Evolutionary conservation across 371 early-diverging fungal species (phyloP), one percentile per base, ranked within the genome.

Genomic region (Mucor sp.): DNA sequence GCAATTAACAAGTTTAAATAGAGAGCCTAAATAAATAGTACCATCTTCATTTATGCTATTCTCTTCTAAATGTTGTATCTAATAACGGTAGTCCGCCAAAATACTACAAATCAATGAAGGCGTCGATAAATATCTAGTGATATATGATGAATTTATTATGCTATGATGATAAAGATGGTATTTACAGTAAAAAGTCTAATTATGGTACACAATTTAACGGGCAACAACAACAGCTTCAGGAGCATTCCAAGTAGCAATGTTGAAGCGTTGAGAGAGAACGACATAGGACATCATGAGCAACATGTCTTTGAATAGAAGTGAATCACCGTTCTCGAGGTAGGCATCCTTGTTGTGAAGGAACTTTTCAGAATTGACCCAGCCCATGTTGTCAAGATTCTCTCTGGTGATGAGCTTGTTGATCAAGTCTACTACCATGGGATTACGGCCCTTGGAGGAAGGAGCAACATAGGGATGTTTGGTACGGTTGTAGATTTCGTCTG

Each of bases 391-490:
- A 19, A 69, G 21, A 1, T 66, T 70, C n/a, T 63, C 70, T 21
- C 58, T 59, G 12, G 43, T 68, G 9, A 72, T 23, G n/a, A 61
- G 39, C 35, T 41, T 69, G 33, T 72, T 58, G 23, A 68, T 17
- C 6, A 72, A 55, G 4, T 33, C 48, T 5, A 28, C 25, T 12
- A 61, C 37, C 19, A 44, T 33, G 8, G 28, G 33, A 19, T 66
- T 58, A 3, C 41, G 19, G 6, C 62, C 66, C 1, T 69, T 65
- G 19, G 73, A 32, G 25, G 66, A 35, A 1, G 73, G 72, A 25
- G 73, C 69, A 14, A 69, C 6, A 23, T 58, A 68, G 12, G 73
- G 73, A 19, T 69, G 73, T 56, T 72, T 72, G 17, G 62, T 69
- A 9, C 73, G 69, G 12, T 62, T 68, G 30, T 68, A 72, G 6